phyloP scores from a whole-genome alignment of 1,284 basidiomycete species.

The Ganoderma multipileum region DNA sequence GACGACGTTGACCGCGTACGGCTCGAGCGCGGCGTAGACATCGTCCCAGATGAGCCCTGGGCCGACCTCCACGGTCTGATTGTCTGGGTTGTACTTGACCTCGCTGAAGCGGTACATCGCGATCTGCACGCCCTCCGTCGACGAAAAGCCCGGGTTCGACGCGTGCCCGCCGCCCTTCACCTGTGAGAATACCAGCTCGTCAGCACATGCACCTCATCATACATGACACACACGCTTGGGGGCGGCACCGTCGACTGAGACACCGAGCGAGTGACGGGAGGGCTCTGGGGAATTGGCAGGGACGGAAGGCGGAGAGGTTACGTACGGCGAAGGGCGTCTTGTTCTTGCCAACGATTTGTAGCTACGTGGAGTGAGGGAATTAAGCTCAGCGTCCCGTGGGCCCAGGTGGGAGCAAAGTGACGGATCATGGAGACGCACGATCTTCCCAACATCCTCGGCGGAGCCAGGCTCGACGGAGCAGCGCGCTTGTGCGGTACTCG shows the following conservation, averaged over 20 bases:
- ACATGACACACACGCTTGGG: background rate
- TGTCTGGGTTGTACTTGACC: slow-evolving; percentile 42
- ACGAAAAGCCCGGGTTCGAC: slow-evolving; percentile 55
- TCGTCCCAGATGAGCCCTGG: slow-evolving; percentile 57
- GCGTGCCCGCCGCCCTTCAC: slow-evolving; percentile 60
- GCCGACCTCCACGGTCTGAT: slow-evolving; percentile 50
- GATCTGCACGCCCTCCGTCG: slow-evolving; percentile 60
- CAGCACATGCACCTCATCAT: slow-evolving; percentile 5
- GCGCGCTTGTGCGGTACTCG: slow-evolving; percentile 33
- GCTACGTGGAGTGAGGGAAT: slow-evolving; percentile 34
- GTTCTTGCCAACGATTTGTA: slow-evolving; percentile 50
- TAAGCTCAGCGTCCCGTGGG: slow-evolving; percentile 3
- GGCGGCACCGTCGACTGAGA: background rate
- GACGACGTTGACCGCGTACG: slow-evolving; percentile 49
- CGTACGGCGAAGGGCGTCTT: slow-evolving; percentile 48
- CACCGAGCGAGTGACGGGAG: background rate
- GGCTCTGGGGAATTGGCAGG: background rate
- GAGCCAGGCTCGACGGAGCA: slow-evolving; percentile 39
- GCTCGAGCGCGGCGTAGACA: slow-evolving; percentile 50
- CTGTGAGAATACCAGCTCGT: slow-evolving; percentile 31
- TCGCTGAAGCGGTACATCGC: slow-evolving; percentile 51
- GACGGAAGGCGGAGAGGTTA: background rate
- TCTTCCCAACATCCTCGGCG: slow-evolving; percentile 36
- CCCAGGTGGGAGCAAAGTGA: background rate
- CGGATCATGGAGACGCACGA: slow-evolving; percentile 24